Conservation (phyloP, 805 yeast species). For the Allodekkera sacchari region DNA sequence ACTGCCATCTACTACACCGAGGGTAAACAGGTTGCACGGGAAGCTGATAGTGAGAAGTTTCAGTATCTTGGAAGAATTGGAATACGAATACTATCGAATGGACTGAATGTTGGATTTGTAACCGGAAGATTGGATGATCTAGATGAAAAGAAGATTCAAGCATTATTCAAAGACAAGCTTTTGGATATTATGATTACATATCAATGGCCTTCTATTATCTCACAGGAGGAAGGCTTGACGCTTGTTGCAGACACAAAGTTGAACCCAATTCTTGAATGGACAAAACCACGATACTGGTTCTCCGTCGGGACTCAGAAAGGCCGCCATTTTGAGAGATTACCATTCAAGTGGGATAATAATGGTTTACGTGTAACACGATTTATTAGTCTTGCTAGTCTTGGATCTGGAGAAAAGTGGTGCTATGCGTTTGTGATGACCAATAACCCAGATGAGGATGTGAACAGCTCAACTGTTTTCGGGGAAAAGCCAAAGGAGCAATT, state of each 20-base stretch:
- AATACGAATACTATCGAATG: constrained; percentile 32
- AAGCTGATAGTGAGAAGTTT: constrained; percentile 18
- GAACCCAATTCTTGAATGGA: constrained; percentile 35
- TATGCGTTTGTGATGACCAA: constrained; percentile 55
- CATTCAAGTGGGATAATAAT: constrained; percentile 47
- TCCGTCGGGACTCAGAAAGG: constrained; percentile 43
- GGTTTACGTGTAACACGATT: constrained; percentile 44
- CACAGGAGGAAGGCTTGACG: constrained; percentile 33
- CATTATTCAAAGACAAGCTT: constrained; percentile 14
- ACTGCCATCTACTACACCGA: constrained; percentile 19
- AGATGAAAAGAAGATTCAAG: constrained; percentile 7
- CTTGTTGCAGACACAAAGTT: constrained; percentile 37
- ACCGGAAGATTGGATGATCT: constrained; percentile 27
- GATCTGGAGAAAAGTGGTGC: constrained; percentile 55
- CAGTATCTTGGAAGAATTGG: constrained; percentile 28
- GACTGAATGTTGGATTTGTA: constrained; percentile 40
- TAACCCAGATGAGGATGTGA: neutral
- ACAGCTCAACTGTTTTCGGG: constrained; percentile 3
- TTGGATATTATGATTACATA: constrained; percentile 50
- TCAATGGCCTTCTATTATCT: constrained; percentile 52
- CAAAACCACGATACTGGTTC: constrained; percentile 63
- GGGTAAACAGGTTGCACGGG: constrained; percentile 10
- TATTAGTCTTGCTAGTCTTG: constrained; percentile 55
- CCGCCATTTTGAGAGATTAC: constrained; percentile 42
- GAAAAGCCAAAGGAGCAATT: neutral